Percentiles rank a stretch among this genome's conserved stretches.
Conservation (phyloP, 768 basidiomycete species). For the Gautieria morchelliformis region DNA sequence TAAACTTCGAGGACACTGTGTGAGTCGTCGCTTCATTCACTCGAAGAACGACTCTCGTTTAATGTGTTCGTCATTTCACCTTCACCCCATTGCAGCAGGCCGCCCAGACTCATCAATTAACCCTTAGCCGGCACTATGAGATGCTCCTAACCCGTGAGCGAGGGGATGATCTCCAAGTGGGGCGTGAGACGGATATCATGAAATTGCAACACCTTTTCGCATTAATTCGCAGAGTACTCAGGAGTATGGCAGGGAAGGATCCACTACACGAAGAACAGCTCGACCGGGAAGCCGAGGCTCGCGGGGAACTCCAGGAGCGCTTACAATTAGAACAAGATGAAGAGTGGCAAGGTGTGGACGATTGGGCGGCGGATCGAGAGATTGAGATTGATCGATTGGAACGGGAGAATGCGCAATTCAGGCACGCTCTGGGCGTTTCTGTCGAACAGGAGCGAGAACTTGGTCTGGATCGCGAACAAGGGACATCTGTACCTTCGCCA, state of each 20-base stretch:
- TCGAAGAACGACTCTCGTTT: conserved; percentile 8
- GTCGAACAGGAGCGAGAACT: background rate
- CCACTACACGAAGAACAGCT: conserved; percentile 20
- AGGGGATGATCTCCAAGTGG: background rate
- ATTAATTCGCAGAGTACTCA: background rate
- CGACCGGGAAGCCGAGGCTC: conserved; percentile 15
- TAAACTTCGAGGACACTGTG: conserved; percentile 88
- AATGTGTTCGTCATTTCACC: background rate
- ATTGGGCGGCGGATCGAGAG: conserved; percentile 88
- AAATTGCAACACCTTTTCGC: background rate
- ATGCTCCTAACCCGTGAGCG: conserved; percentile 38
- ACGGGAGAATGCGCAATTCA: conserved; percentile 71
- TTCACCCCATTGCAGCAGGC: conserved; percentile 46
- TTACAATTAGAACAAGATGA: conserved; percentile 34
- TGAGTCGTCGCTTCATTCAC: conserved; percentile 30
- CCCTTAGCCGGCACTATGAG: conserved; percentile 86
- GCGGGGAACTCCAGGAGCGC: conserved; percentile 33
- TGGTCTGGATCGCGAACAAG: background rate
- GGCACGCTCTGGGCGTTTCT: conserved; percentile 61
- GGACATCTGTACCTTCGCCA: background rate
- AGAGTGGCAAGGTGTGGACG: conserved; percentile 35
- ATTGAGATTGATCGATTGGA: conserved; percentile 75
- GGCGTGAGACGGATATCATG: background rate
- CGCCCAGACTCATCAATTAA: conserved; percentile 85
- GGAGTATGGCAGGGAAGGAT: conserved; percentile 3